Base-by-base conservation (phyloP, 1,284 basidiomycete genomes). In the Anthracocystis walkeri region DNA sequence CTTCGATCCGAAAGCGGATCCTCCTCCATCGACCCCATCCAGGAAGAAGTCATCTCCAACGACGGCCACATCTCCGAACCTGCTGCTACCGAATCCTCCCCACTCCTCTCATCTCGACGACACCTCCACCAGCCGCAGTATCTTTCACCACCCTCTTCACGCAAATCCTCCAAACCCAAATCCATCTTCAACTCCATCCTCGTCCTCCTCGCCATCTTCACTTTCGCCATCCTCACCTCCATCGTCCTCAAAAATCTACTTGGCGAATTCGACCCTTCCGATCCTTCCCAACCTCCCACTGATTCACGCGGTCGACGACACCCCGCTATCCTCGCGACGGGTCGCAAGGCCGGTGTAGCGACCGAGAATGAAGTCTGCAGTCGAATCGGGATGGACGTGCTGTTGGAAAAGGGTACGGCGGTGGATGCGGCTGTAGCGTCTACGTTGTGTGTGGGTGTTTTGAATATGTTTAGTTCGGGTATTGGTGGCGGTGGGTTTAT, bases 401-500 rank as follows among this genome's bases (percentile, higher is more conserved):
- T 86, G 20, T 73, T 80, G 84, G 89, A 90, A 7, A 94, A 93
- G 33, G 96, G 95, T 18, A 95, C 93, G 72, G 95, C 95, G 0
- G 90, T 96, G 11, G 96, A 98, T 79, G 92, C 95, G 1, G 91
- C 91, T 0, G 90, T 97, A 57, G 90, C 91, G 1, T 74, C 85
- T 3, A 79, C 82, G 12, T 77, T 87, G 21, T 87, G 87, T 49
- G 83, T 87, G 11, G 87, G 87, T 3, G 81, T 80, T 27, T 79
- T 87, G 45, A 75, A 80, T 40, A 82, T 82, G 33, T 87, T 85
- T 66, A 84, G 85, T 65, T 85, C 84, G 0, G 86, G 86, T 6
- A 86, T 87, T 48, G 87, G 86, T 18, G 86, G 87, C 0, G 83
- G 83, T 4, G 83, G 83, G 1, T 81, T 82, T 54, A 78, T 79